Percentiles rank a stretch among this genome's conserved stretches.
phyloP scores from a whole-genome alignment of 2,329 filamentous ascomycete species.

The Xylariaceae sp. region DNA sequence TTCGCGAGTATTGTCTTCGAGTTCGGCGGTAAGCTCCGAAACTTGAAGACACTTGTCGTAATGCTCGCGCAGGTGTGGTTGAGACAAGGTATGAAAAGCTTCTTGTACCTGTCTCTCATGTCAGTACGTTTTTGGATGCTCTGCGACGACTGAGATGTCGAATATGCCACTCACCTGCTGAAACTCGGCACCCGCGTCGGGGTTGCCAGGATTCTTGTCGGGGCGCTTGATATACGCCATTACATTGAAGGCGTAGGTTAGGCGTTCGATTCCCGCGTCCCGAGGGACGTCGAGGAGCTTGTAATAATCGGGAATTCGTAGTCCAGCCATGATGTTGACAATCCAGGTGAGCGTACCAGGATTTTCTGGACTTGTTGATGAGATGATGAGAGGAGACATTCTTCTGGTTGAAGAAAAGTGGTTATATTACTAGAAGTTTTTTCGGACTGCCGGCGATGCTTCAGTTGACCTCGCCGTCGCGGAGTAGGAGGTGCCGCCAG shows the following conservation, averaged over 20 bases:
- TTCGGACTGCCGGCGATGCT: not conserved
- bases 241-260: not conserved
- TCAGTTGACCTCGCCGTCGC: not conserved
- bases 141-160: not conserved
- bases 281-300: not conserved
- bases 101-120: not conserved
- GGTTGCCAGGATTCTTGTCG: not conserved
- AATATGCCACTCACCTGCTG: not conserved
- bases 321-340: too few species aligned
- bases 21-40: not conserved
- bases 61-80: not conserved
- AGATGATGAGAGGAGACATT: too few species aligned
- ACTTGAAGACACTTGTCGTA: not conserved
- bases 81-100: not conserved
- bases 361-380: too few species aligned
- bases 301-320: not conserved
- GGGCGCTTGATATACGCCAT: not conserved
- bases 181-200: not conserved
- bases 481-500: not conserved
- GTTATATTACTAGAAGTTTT: too few species aligned
- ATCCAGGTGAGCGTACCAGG: too few species aligned
- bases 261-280: not conserved
- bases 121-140: not conserved
- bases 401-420: too few species aligned
- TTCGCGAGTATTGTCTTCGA: not conserved